Base-by-base conservation (phyloP, 192 early-diverging fungal genomes). In the Umbelopsis sp. region DNA sequence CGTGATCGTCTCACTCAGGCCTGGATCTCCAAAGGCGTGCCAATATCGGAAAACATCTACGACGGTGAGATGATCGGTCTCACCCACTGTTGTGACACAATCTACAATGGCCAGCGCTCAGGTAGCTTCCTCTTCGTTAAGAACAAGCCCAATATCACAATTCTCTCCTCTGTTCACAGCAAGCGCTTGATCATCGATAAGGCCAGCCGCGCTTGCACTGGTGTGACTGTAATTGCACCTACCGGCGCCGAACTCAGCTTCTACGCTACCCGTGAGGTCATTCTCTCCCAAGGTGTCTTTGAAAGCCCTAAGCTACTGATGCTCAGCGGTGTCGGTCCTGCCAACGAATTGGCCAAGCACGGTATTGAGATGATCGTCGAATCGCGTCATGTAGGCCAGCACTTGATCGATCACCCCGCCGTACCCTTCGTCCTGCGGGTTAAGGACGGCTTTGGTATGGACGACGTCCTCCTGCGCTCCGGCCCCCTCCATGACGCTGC, bases 281-380 rank as follows among this genome's bases (percentile, higher is more conserved):
- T 75, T 54, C 59, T 75, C 45, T 75, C 74, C 31, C 69, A 62
- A 21, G 74, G 74, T 70, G 75, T 68, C 49, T 71, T 79, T 56
- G 69, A 66, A 32, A 68, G 50, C 29, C 77, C 77, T 29, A 71
- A 74, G 44, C 25, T 79, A n/a, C 70, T 79, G 69, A 69, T 70
- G 69, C 73, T 79, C 51, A 56, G 53, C 36, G 76, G 76, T 36
- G 65, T 77, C 20, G 76, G 76, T 34, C 72, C 68, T 24, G 62
- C 59, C 45, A 14, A 20, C 59, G 69, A 75, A 34, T 68, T 75
- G 62, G 26, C 32, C 44, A 71, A 70, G 74, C 74, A 75, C 65
- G 74, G 74, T 66, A 70, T 75, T 56, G 68, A 69, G 4, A 21
- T 52, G 29, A 49, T 75, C 62, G 68, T 75, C 26, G 74, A 75